Conservation (phyloP, 257 asterid species). For the Ophiorrhiza pumila region DNA sequence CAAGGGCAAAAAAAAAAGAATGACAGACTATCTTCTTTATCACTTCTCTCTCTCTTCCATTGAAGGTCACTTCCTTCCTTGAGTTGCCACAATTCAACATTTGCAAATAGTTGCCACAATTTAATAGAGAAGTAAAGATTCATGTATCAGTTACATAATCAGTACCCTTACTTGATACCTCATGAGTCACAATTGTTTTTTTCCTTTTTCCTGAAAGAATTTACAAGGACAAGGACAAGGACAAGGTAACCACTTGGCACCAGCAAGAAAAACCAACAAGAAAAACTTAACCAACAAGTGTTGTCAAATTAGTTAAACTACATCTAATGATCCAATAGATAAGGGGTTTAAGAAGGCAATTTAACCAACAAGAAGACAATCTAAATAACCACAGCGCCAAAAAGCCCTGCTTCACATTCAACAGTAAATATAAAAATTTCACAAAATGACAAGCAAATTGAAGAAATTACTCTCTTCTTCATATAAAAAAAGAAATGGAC, state of each 20-base stretch:
- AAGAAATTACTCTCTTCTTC: not conserved
- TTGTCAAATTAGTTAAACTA: not conserved
- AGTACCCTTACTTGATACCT: not conserved
- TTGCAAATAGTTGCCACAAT: not conserved
- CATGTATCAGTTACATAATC: not conserved
- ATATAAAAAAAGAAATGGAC: not conserved
- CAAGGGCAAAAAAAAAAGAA: no score
- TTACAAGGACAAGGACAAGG: not conserved
- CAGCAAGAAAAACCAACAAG: not conserved
- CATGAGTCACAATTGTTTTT: no score
- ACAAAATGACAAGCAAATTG: not conserved
- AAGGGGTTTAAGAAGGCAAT: not conserved
- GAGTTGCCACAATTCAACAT: not conserved
- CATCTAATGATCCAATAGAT: not conserved
- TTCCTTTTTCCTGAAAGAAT: not conserved
- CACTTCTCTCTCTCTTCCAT: no score
- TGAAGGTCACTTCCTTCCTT: no score
- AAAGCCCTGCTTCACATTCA: slow-evolving; percentile 1
- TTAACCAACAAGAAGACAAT: not conserved
- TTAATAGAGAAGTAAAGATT: not conserved
- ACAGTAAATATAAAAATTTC: not conserved
- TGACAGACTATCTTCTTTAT: no score
- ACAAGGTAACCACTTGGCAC: not conserved
- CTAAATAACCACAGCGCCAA: not conserved
- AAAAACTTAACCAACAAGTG: not conserved